Conservation (phyloP, 2,329 filamentous ascomycete species). For the Fusarium equiseti region DNA sequence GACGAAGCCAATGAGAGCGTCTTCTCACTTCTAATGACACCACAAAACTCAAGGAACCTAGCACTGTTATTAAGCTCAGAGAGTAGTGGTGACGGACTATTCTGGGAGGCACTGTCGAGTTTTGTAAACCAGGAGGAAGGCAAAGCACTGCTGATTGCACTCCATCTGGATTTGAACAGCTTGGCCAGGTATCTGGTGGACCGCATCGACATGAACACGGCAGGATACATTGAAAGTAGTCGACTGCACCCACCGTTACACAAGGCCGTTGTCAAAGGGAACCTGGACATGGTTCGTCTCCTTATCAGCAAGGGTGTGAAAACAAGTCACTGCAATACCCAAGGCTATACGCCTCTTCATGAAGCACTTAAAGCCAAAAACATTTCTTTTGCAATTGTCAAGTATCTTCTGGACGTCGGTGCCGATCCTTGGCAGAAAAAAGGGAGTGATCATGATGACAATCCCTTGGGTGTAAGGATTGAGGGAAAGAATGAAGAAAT, state of each 20-base stretch:
- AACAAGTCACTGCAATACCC: neutral
- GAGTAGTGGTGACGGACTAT: neutral
- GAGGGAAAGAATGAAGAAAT: neutral
- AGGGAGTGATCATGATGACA: neutral
- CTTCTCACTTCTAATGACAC: neutral
- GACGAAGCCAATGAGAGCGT: neutral
- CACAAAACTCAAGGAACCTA: neutral
- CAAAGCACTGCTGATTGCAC: neutral
- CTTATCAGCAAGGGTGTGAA: neutral
- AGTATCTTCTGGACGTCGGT: neutral
- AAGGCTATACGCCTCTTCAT: neutral
- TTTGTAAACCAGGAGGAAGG: neutral
- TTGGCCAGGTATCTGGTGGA: neutral
- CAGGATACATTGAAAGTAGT: neutral
- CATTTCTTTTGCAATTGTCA: neutral
- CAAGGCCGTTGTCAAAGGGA: neutral
- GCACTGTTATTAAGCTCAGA: neutral
- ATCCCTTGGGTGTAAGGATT: too few relatives aligned
- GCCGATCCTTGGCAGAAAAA: neutral
- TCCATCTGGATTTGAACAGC: neutral
- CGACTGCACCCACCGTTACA: neutral
- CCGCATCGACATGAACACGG: neutral
- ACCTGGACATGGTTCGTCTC: neutral
- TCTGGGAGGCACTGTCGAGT: neutral
- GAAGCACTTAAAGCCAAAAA: neutral